Evolutionary conservation across 164 flowering plant species (phyloP), one percentile per base, ranked within the genome.

Genomic region (Nymphaea thermarum): DNA sequence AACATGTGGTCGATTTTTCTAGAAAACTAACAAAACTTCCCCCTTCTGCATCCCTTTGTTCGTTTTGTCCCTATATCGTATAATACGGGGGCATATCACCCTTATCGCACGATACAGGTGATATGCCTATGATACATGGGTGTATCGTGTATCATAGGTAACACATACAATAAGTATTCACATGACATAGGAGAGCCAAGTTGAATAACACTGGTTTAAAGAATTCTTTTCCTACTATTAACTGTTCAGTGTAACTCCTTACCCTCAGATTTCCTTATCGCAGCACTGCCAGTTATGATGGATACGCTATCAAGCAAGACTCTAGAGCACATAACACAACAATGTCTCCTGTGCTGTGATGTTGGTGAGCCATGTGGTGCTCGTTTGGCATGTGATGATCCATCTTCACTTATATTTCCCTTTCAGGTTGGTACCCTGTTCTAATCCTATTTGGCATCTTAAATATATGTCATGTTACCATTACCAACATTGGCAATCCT

Each of bases 321-420:
- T 64, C 70, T 80, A 68, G 91, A 84, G 72, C 98, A 94, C 74
- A 89, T 94, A 45, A 87, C 90, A 4, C 96, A 94, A 73, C 87
- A 83, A 43, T 94, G 98, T 77, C 95, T 94, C 43, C 70, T 88
- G 51, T 94, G 98, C 78, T 89, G 94, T 80, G 98, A 94, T 77
- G 85, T 77, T 7, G 98, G 97, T 69, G 70, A 88, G 62, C 87
- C 91, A 36, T 94, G 98, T 68, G 79, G 86, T 77, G 96, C 96
- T 67, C 83, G 87, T 70, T 90, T 82, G 77, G 88, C 86, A 43
- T 94, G 98, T 77, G 80, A 81, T 72, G 92, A 91, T 69, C 88
- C 93, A 15, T 83, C 92, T 53, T 80, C 95, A 67, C 89, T 91
- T 69, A 94, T 91, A 79, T 94, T 94, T 64, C 93, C 97, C 51